Conservation (phyloP, 2,329 filamentous ascomycete genomes). For the Cercospora citrullina region DNA sequence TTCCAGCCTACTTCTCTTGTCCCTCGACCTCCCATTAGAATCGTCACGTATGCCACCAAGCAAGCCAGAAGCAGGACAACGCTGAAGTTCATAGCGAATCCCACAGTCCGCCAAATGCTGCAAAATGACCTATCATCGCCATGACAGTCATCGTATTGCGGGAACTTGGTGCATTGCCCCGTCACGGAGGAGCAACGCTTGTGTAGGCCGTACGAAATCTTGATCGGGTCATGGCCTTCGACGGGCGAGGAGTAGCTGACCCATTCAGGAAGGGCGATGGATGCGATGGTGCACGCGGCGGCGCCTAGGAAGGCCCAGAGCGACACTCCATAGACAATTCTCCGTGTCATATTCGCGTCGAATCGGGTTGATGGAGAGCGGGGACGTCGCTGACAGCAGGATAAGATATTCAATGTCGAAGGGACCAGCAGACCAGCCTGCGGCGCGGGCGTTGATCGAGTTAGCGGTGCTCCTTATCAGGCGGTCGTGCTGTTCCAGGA, state of each 20-base stretch:
- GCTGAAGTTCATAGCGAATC: slow-evolving; percentile 83
- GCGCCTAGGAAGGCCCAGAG: slow-evolving; percentile 55
- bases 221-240: slow-evolving; percentile 49
- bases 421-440: not conserved
- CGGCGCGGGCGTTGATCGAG: not conserved
- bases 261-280: slow-evolving; percentile 71
- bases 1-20: slow-evolving; percentile 83
- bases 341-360: slow-evolving; percentile 46
- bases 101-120: slow-evolving; percentile 84
- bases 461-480: not conserved
- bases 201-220: slow-evolving; percentile 76
- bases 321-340: slow-evolving; percentile 51
- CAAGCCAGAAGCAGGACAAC: slow-evolving; percentile 79
- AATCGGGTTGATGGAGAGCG: not conserved
- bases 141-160: slow-evolving; percentile 65
- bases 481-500: not conserved
- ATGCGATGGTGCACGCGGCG: slow-evolving; percentile 68
- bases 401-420: not conserved
- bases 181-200: slow-evolving; percentile 72
- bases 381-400: not conserved
- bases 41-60: slow-evolving; percentile 75
- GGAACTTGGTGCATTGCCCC: slow-evolving; percentile 65
- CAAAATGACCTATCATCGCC: slow-evolving; percentile 75
- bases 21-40: slow-evolving; percentile 75
- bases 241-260: slow-evolving; percentile 52